Conservation (phyloP, 441 rosid genomes). For the Breynia disticha region DNA sequence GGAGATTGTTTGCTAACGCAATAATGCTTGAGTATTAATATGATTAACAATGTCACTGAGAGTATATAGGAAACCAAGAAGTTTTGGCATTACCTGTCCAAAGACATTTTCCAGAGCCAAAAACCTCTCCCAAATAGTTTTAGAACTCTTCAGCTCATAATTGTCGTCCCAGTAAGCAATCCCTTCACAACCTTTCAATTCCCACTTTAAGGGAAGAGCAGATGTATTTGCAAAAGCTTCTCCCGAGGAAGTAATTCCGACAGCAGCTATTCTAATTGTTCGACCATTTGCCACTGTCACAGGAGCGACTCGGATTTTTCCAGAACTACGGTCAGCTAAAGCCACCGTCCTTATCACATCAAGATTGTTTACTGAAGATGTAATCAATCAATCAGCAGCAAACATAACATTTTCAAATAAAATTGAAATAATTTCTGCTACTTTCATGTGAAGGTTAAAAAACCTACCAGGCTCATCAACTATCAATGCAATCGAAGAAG, state of each 20-base stretch:
- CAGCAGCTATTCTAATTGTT: conserved; percentile 74
- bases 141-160: conserved; percentile 36
- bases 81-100: conserved; percentile 55
- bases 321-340: conserved; percentile 52
- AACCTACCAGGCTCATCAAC: conserved; percentile 86
- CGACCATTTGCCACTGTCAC: conserved; percentile 87
- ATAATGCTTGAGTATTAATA: no score
- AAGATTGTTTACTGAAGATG: conserved; percentile 57
- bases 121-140: conserved; percentile 80
- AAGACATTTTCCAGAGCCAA: conserved; percentile 69
- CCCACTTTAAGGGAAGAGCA: conserved; percentile 81
- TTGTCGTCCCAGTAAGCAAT: conserved; percentile 70
- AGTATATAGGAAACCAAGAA: background rate
- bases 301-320: conserved; percentile 47
- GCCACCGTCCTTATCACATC: conserved; percentile 50
- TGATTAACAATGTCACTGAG: no score
- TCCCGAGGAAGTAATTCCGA: conserved; percentile 55
- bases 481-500: conserved; percentile 61
- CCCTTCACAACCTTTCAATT: conserved; percentile 55
- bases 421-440: background rate
- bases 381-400: conserved; percentile 13
- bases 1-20: no score
- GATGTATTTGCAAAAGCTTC: conserved; percentile 92
- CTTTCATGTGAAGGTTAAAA: conserved; percentile 3
- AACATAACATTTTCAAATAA: conserved; percentile 1